Percentiles rank a stretch among this genome's conserved stretches.
These are phyloP conservation scores for Litsea cubeba DNA, from an alignment of 164 flowering plant genomes.

Conservation along the genomic window DNA sequence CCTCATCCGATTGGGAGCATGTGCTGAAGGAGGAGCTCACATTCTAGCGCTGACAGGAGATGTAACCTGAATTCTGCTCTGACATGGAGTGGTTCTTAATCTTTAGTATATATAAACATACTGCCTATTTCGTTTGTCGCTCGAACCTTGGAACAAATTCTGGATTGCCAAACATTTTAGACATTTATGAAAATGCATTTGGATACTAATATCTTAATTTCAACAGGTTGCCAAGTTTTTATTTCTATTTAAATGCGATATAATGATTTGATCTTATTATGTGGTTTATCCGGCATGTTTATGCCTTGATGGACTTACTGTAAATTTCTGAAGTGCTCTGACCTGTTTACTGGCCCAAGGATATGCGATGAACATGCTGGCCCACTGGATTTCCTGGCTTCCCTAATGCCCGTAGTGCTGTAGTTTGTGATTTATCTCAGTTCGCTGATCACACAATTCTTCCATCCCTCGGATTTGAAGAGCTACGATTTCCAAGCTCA, in stretches of 20 bases:
- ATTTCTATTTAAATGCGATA: background rate
- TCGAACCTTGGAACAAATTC: background rate
- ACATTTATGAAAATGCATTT: background rate
- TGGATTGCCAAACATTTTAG: background rate
- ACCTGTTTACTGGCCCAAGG: background rate
- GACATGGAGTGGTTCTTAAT: background rate
- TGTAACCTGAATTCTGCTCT: background rate
- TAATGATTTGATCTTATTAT: background rate
- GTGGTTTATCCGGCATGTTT: background rate
- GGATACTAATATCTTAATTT: background rate
- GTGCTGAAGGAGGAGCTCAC: constrained; percentile 45
- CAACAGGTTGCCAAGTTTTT: background rate
- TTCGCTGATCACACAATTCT: too few species aligned
- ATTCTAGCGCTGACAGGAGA: constrained; percentile 9
- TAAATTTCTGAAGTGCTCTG: background rate
- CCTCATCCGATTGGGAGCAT: constrained; percentile 73
- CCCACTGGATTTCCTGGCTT: background rate
- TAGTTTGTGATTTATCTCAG: background rate
- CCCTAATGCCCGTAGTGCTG: background rate
- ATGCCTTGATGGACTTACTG: background rate
- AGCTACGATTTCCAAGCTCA: background rate
- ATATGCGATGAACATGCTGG: background rate
- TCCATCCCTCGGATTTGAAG: background rate
- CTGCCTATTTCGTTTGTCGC: background rate
- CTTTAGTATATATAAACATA: background rate